Base-by-base conservation (phyloP, 2,329 filamentous ascomycete species). In the Didymella pomorum region DNA sequence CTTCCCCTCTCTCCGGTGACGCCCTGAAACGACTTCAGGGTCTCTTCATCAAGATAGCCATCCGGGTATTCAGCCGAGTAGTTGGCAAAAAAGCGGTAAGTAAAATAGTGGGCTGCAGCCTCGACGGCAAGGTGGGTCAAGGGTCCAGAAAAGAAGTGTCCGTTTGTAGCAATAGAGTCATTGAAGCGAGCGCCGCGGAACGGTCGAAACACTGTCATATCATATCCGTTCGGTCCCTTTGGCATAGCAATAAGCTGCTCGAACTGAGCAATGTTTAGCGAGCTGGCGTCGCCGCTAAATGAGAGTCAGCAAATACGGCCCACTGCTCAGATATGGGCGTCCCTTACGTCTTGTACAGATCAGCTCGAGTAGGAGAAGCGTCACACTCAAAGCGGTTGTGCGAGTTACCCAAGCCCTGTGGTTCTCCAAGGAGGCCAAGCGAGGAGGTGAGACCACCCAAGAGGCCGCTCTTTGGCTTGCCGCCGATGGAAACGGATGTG, bases 401-500 rank as follows among this genome's bases (percentile, higher is more conserved):
- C 29, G 65, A 67, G 10, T 60, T 58, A 25, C 54, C 56, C 42
- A 72, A 58, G 14, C 72, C 73, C 47, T 68, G 61, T 18, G 70
- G 68, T 26, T 50, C 58, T 49, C 66, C 66, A n/a, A 71, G 57
- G 28, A 71, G 48, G 28, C 46, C 54, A 25, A 57, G 54, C 18
- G 54, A 57, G 23, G 68, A 65, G n/a, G 63, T 58, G 9, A 56
- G 26, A 8, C 58, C 60, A 23, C 58, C 60, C 28, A 68, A 65
- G 14, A 57, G 43, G 51, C 47, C 46, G 26, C 57, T 61, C 44
- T 67, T 65, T 52, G 72, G 74, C 31, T 76, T 70, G 14, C 81
- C 81, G 11, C 82, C 82, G 35, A 84, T 84, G 1, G 82, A 84
- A 70, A 80, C 83, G 7, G 79, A 80, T 37, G 76, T 75, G 1